Evolutionary conservation across 352 stramenopile genomes (phyloP).

Genomic region (Globisporangium spinosum): DNA sequence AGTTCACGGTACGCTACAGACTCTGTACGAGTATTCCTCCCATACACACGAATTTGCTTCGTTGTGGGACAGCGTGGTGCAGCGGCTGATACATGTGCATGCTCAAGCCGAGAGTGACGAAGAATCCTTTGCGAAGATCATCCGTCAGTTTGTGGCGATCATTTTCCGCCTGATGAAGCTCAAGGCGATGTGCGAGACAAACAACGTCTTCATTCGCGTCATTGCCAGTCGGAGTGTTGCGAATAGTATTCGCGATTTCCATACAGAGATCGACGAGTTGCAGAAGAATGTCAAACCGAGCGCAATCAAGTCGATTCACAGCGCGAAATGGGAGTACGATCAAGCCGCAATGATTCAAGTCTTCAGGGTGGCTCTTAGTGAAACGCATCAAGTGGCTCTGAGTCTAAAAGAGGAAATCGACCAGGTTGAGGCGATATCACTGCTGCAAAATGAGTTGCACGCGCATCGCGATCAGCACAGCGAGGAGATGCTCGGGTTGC

Average conservation of each 20-base stretch:
- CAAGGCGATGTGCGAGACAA: neutral
- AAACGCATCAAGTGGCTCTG: too few species aligned
- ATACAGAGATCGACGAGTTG: slow-evolving; percentile 7
- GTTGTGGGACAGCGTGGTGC: slow-evolving; percentile 6
- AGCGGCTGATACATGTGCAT: neutral
- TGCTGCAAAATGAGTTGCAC: slow-evolving; percentile 10
- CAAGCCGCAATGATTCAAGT: neutral
- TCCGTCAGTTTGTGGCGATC: neutral
- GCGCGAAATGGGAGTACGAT: neutral
- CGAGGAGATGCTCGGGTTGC: slow-evolving; percentile 2
- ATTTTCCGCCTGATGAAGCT: slow-evolving; percentile 9
- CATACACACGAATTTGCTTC: slow-evolving; percentile 4
- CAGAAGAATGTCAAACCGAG: neutral
- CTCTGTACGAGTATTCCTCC: neutral
- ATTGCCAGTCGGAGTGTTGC: neutral
- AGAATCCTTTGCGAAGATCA: neutral
- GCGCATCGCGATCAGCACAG: neutral
- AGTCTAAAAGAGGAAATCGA: neutral
- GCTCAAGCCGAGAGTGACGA: neutral
- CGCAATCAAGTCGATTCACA: neutral
- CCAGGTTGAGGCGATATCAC: slow-evolving; percentile 1
- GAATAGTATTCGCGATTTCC: slow-evolving; percentile 1
- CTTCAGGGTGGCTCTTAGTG: neutral
- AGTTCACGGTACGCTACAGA: slow-evolving; percentile 2
- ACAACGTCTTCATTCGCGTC: slow-evolving; percentile 1